phyloP scores from a whole-genome alignment of 2,329 filamentous ascomycete species.

The Coniochaeta sp. region DNA sequence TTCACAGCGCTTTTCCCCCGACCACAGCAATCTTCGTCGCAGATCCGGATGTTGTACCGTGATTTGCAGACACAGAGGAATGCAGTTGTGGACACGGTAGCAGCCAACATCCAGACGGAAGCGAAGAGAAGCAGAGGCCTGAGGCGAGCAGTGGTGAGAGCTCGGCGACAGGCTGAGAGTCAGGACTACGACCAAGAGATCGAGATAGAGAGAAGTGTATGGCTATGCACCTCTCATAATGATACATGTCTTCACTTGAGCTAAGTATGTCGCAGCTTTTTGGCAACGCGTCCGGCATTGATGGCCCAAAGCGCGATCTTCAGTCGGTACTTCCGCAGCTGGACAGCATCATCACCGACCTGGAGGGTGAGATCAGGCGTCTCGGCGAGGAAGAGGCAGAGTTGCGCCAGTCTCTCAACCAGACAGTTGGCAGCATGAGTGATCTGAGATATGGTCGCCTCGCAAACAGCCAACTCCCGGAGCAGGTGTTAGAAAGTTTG shows the following conservation, averaged over 20 bases:
- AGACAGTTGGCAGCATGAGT: constrained; percentile 66
- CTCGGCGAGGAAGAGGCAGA: constrained; percentile 58
- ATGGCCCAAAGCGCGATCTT: constrained; percentile 50
- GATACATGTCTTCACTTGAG: not conserved
- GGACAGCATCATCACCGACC: constrained; percentile 53
- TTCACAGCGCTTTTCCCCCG: constrained; percentile 74
- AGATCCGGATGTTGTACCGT: constrained; percentile 66
- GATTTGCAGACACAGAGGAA: constrained; percentile 72
- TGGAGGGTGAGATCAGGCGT: constrained; percentile 61
- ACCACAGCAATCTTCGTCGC: constrained; percentile 55
- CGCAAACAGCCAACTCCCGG: constrained; percentile 52
- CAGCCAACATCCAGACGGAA: constrained; percentile 58
- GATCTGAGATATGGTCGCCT: constrained; percentile 77
- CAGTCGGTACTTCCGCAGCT: constrained; percentile 61
- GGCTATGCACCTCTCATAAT: constrained; percentile 11
- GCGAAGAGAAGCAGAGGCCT: constrained; percentile 52
- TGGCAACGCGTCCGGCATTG: constrained; percentile 52
- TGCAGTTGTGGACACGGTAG: constrained; percentile 59
- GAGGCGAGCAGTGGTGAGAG: constrained; percentile 48
- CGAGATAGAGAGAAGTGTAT: constrained; percentile 52
- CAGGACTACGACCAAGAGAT: constrained; percentile 55
- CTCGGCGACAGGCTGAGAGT: constrained; percentile 43
- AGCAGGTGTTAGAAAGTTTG: constrained; percentile 63
- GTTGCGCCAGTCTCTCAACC: constrained; percentile 54
- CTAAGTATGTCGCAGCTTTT: constrained; percentile 12